These are phyloP conservation scores for Globisporangium nunn DNA, from an alignment of 352 stramenopile genomes.

Conservation along the genomic window DNA sequence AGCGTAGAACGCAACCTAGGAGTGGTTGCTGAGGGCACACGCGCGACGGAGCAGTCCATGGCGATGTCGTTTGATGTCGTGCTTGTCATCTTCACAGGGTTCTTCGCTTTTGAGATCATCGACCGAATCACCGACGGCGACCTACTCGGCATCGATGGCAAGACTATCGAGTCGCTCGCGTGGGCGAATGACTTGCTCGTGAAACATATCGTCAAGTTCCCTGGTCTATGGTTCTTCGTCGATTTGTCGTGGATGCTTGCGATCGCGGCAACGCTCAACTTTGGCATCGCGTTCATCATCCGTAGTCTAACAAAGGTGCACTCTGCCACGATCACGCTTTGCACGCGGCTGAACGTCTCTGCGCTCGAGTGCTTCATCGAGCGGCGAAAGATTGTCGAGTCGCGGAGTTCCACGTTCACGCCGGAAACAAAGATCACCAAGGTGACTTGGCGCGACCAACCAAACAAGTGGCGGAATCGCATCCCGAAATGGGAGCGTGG, in stretches of 20 bases:
- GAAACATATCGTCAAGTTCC: constrained; percentile 26
- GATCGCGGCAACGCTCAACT: constrained; percentile 27
- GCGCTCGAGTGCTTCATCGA: constrained; percentile 50
- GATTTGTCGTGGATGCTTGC: constrained; percentile 40
- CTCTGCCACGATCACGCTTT: constrained; percentile 30
- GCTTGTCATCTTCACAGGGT: constrained; percentile 87
- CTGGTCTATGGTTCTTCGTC: constrained; percentile 45
- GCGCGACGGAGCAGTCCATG: constrained; percentile 63
- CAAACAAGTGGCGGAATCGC: constrained; percentile 25
- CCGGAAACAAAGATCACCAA: constrained; percentile 78
- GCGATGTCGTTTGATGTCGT: constrained; percentile 82
- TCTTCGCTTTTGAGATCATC: constrained; percentile 92
- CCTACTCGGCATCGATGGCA: constrained; percentile 65
- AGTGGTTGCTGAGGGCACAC: constrained; percentile 42
- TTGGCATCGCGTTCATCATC: constrained; percentile 31
- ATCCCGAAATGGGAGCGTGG: constrained; percentile 4
- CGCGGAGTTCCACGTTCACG: constrained; percentile 67
- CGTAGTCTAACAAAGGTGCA: constrained; percentile 30
- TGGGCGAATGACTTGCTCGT: constrained; percentile 50
- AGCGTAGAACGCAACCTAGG: constrained; percentile 57
- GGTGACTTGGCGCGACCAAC: constrained; percentile 88
- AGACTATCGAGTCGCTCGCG: constrained; percentile 27
- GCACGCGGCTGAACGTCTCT: constrained; percentile 39
- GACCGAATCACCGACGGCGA: constrained; percentile 93
- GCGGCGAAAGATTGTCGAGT: constrained; percentile 52